Conservation (phyloP, 305 asterid genomes). For the Fraxinus floribunda region DNA sequence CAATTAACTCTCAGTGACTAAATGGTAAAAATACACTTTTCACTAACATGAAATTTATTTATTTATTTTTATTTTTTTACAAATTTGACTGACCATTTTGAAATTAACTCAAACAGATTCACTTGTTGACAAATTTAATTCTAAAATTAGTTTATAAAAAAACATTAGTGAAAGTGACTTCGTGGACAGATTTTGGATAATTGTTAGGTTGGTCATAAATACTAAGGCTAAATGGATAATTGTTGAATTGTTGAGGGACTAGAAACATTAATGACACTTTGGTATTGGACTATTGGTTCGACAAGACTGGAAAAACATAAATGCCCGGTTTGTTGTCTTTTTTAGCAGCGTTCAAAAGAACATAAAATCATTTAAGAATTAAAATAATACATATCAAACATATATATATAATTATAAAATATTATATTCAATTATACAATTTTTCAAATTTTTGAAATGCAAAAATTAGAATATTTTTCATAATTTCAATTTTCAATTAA, state of each 20-base stretch:
- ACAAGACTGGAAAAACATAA: no score
- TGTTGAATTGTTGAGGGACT: background rate
- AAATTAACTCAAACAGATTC: background rate
- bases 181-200: background rate
- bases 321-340: background rate
- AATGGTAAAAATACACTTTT: background rate
- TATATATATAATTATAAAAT: no score
- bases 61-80: background rate
- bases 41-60: background rate
- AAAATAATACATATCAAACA: no score
- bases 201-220: background rate
- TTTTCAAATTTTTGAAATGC: no score
- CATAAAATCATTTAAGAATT: no score
- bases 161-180: background rate
- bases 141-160: background rate
- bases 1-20: background rate
- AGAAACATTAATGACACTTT: background rate
- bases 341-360: no score
- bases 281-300: background rate
- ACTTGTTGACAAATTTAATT: background rate
- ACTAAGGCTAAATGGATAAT: background rate
- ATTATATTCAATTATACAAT: no score
- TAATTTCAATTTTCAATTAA: no score
- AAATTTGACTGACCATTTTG: background rate
- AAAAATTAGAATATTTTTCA: no score